Evolutionary conservation across 2,329 filamentous ascomycete species (phyloP), one percentile per base, ranked within the genome.

Genomic region (Ophiostoma ulmi): DNA sequence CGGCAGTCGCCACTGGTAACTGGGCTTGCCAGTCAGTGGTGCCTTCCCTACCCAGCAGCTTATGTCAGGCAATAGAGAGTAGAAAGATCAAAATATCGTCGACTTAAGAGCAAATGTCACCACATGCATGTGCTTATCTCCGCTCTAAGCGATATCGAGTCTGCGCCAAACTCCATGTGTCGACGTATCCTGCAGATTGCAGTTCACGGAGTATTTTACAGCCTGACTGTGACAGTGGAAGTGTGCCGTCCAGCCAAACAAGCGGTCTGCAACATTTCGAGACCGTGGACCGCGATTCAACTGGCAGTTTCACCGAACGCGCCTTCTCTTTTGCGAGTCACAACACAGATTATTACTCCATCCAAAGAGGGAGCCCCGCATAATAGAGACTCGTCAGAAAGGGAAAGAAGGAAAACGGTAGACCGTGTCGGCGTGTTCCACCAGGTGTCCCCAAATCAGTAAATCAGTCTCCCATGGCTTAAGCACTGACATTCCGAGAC

Each of bases 391-490:
- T 31, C 48, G 10, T 26, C 52, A 41, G 38, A 64, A 35, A n/a
- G 5, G 63, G 63, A 26, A 70, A 61, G 69, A 70, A 67, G 44
- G 22, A 67, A 48, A 48, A 48, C 69, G 64, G 65, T 52, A 63
- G 17, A n/a, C 64, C 67, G 38, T n/a, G 38, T 41, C 38, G 44
- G 44, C 17, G 5, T 48, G 44, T 22, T 22, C 39, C 65, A 44
- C 41, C 11, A 17, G 52, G 52, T n/a, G 66, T 48, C 39, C 69
- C 67, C 69, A 14, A 69, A 72, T 70, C 69, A 72, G 69, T 52
- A 70, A 70, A 58, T 36, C n/a, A 3, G 31, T 14, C 26, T 14
- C 55, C 6, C 11, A 36, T 63, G 31, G 14, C 20, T 20, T 39
- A 31, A 38, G 31, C 35, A 38, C 36, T 11, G n/a, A 6, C 38